Conservation (phyloP, 805 yeast genomes). For the Saccharomycopsis synnaedendra region DNA sequence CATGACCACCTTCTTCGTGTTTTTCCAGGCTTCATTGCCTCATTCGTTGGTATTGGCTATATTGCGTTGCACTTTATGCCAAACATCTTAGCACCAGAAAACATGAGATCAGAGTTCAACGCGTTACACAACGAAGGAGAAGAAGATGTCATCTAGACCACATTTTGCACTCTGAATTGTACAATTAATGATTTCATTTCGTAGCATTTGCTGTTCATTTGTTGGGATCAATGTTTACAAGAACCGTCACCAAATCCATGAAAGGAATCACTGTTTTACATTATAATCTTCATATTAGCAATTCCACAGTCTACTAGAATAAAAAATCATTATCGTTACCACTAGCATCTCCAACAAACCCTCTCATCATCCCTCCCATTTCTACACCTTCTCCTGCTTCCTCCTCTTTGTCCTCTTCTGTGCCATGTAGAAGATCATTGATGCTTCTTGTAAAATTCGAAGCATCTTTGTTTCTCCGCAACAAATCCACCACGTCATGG, state of each 20-base stretch:
- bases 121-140: constrained; percentile 26
- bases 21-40: constrained; percentile 47
- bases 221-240: background rate
- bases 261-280: too few species aligned
- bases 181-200: background rate
- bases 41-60: constrained; percentile 48
- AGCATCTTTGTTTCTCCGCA: constrained; percentile 17
- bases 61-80: constrained; percentile 60
- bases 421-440: constrained; percentile 21
- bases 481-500: background rate
- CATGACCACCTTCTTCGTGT: constrained; percentile 45
- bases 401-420: background rate
- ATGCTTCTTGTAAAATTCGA: constrained; percentile 18
- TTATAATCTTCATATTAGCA: too few species aligned
- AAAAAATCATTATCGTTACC: background rate
- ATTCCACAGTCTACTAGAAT: too few species aligned
- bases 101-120: constrained; percentile 53
- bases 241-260: too few species aligned
- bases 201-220: background rate
- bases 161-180: background rate
- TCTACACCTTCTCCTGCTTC: background rate
- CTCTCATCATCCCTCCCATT: too few species aligned
- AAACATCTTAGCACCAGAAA: constrained; percentile 68
- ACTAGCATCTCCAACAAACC: background rate
- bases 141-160: constrained; percentile 17